Conservation (phyloP, 2,329 filamentous ascomycete species). For the Rhexocercosporidium sp. region DNA sequence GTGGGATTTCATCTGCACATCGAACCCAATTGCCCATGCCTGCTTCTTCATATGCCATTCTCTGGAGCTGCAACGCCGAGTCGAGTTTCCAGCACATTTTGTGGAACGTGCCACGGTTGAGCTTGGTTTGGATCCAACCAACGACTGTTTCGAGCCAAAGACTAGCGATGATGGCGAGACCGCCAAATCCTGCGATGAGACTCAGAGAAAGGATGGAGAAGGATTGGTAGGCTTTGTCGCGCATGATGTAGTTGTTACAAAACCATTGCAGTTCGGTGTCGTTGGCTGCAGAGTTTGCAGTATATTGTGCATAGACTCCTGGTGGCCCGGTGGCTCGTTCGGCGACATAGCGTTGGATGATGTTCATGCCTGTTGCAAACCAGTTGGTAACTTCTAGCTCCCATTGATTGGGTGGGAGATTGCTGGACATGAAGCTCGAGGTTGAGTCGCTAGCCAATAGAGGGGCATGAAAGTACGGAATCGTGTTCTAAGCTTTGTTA, state of each 20-base stretch:
- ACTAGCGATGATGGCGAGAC: neutral
- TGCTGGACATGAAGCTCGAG: neutral
- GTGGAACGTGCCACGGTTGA: neutral
- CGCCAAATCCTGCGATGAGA: constrained; percentile 1
- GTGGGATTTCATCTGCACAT: constrained; percentile 3
- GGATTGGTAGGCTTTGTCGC: constrained; percentile 1
- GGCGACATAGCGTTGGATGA: neutral
- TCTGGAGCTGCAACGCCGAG: constrained; percentile 3
- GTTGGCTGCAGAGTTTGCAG: neutral
- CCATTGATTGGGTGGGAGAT: constrained; percentile 7
- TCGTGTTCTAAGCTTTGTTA: neutral
- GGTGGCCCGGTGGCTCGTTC: constrained; percentile 2
- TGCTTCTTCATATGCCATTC: constrained; percentile 12
- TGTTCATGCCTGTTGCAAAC: constrained; percentile 10
- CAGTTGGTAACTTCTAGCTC: neutral
- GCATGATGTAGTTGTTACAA: constrained; percentile 10
- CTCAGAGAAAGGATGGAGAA: constrained; percentile 8
- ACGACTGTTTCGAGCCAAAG: constrained; percentile 1
- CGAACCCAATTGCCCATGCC: constrained; percentile 8
- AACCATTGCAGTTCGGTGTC: constrained; percentile 2
- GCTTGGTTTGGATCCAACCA: neutral
- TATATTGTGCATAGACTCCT: neutral
- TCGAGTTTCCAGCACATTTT: constrained; percentile 11
- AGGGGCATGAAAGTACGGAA: neutral
- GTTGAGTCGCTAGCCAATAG: neutral